phyloP scores from a whole-genome alignment of 192 early-diverging fungal genomes.

The Entomortierella chlamydospora region DNA sequence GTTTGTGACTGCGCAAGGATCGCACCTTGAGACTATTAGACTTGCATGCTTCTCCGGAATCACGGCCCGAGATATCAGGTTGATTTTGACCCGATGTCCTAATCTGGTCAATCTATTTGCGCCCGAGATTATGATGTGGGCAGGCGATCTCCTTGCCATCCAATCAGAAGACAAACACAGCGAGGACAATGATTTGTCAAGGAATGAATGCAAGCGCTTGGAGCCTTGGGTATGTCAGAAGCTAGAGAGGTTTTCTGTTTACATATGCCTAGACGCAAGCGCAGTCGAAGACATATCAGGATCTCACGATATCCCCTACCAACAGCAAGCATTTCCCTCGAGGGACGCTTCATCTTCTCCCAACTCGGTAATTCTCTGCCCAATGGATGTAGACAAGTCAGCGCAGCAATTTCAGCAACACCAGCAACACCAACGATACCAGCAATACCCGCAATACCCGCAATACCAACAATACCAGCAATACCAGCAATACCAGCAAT shows the following conservation, averaged over 20 bases:
- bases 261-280: slow-evolving; percentile 13
- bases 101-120: slow-evolving; percentile 28
- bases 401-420: background rate
- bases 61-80: slow-evolving; percentile 11
- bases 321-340: background rate
- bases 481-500: too few relatives aligned
- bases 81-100: slow-evolving; percentile 22
- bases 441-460: too few relatives aligned
- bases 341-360: background rate
- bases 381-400: too few relatives aligned
- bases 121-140: slow-evolving; percentile 33
- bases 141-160: slow-evolving; percentile 18
- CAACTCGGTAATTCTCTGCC: background rate
- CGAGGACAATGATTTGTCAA: background rate
- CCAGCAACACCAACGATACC: too few relatives aligned
- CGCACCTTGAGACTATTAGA: slow-evolving; percentile 22
- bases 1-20: slow-evolving; percentile 11
- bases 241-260: slow-evolving; percentile 22
- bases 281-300: background rate
- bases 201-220: background rate
- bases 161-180: background rate
- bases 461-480: too few relatives aligned
- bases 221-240: slow-evolving; percentile 19
- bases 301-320: background rate
- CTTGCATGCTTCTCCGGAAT: slow-evolving; percentile 35